A percentile compares a stretch with the other conserved stretches of the same genome.
These are phyloP conservation scores for Medakamo hakoo DNA, from an alignment of 139 green algal species.

Conservation along the genomic window DNA sequence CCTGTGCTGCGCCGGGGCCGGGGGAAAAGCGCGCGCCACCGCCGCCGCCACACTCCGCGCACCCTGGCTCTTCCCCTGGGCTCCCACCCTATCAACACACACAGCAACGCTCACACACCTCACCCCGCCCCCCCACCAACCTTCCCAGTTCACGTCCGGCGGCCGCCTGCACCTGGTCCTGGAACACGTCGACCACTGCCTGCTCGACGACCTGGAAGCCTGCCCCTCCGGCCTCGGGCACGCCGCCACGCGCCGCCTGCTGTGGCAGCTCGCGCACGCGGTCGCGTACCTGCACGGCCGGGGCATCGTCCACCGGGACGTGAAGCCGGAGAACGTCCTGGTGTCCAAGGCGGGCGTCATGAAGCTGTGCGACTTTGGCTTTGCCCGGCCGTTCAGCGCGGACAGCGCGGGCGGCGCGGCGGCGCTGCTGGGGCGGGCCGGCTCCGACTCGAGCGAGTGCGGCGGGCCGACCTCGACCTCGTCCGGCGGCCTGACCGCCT, in stretches of 20 bases:
- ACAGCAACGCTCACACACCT: neutral
- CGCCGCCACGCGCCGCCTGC: conserved; percentile 2
- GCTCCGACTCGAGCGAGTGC: neutral
- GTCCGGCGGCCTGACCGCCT: neutral
- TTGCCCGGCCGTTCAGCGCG: conserved; percentile 45
- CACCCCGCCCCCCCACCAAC: conserved; percentile 55
- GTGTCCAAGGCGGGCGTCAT: conserved; percentile 44
- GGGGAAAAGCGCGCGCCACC: too few relatives aligned
- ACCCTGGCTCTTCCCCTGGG: neutral
- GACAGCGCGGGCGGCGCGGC: neutral
- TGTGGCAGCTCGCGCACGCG: conserved; percentile 13
- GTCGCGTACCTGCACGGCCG: conserved; percentile 9
- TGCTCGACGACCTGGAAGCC: conserved; percentile 13
- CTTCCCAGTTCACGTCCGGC: conserved; percentile 65
- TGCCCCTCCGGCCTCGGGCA: conserved; percentile 5
- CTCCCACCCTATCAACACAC: neutral
- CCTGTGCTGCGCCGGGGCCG: too few relatives aligned
- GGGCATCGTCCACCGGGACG: conserved; percentile 54
- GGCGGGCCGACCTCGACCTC: neutral
- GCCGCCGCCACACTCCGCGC: too few relatives aligned
- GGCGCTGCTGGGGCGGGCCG: neutral
- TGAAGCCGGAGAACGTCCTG: conserved; percentile 88
- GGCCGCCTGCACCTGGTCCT: conserved; percentile 83
- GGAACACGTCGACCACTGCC: conserved; percentile 23
- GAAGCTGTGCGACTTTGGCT: conserved; percentile 92